Evolutionary conservation across 2,329 filamentous ascomycete genomes (phyloP).

Genomic region (Clonostachys chloroleuca): DNA sequence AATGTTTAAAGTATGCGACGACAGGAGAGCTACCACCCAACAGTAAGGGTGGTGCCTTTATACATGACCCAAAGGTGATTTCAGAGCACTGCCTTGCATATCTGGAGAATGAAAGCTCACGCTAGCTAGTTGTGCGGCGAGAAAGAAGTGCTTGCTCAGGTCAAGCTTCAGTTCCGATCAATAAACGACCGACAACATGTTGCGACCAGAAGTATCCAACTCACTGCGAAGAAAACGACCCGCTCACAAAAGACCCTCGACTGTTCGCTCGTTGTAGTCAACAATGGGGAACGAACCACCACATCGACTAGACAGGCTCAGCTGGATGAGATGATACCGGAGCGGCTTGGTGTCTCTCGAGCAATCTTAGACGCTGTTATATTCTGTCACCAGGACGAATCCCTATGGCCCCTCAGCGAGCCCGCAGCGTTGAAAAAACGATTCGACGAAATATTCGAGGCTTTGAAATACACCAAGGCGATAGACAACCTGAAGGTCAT

Average conservation of each 20-base stretch:
- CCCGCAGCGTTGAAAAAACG: conserved; percentile 82
- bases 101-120: background rate
- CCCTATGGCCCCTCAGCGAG: conserved; percentile 92
- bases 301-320: conserved; percentile 79
- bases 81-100: background rate
- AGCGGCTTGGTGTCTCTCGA: conserved; percentile 82
- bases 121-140: conserved; percentile 65
- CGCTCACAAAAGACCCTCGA: conserved; percentile 82
- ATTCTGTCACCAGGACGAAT: conserved; percentile 98
- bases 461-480: conserved; percentile 92
- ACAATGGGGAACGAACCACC: conserved; percentile 73
- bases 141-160: conserved; percentile 84
- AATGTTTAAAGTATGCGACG: conserved; percentile 96
- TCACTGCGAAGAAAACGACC: conserved; percentile 78
- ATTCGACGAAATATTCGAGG: conserved; percentile 98
- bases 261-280: conserved; percentile 68
- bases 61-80: conserved; percentile 86
- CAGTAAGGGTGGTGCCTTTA: conserved; percentile 85
- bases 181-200: conserved; percentile 78
- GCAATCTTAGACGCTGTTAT: conserved; percentile 93
- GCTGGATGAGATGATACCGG: conserved; percentile 78
- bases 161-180: conserved; percentile 82
- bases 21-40: conserved; percentile 92
- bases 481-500: conserved; percentile 91
- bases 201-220: conserved; percentile 76